Evolutionary conservation across 805 yeast species (phyloP).

Genomic region (Suhomyces pyralidae): DNA sequence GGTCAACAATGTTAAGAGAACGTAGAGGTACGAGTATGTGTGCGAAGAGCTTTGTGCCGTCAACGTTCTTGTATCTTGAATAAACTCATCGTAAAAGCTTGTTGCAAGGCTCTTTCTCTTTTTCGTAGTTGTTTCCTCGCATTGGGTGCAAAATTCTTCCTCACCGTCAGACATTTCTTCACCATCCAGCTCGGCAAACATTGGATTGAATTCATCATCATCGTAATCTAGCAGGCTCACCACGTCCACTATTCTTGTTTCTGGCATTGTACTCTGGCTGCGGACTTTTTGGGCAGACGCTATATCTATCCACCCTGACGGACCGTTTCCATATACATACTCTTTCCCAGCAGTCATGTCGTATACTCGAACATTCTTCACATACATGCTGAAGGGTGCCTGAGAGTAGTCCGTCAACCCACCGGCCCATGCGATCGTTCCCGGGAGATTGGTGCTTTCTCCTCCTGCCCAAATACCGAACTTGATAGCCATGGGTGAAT

Average conservation of each 20-base stretch:
- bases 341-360: constrained; percentile 30
- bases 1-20: not conserved
- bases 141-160: not conserved
- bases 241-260: not conserved
- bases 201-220: not conserved
- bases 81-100: not conserved
- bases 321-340: constrained; percentile 26
- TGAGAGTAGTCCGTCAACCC: constrained; percentile 30
- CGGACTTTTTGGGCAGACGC: not conserved
- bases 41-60: not conserved
- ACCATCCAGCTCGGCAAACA: not conserved
- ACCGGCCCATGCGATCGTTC: constrained; percentile 43
- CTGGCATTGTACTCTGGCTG: not conserved
- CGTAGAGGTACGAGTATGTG: not conserved
- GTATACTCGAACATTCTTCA: constrained; percentile 16
- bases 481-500: constrained; percentile 34
- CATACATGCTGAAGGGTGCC: constrained; percentile 33
- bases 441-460: constrained; percentile 28
- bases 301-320: not conserved
- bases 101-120: not conserved
- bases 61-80: not conserved
- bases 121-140: not conserved
- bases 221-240: not conserved
- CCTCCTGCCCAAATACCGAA: constrained; percentile 45
- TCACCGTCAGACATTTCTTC: not conserved